Evolutionary conservation across 2,329 filamentous ascomycete species (phyloP).

Genomic region (Albifimbria verrucaria): DNA sequence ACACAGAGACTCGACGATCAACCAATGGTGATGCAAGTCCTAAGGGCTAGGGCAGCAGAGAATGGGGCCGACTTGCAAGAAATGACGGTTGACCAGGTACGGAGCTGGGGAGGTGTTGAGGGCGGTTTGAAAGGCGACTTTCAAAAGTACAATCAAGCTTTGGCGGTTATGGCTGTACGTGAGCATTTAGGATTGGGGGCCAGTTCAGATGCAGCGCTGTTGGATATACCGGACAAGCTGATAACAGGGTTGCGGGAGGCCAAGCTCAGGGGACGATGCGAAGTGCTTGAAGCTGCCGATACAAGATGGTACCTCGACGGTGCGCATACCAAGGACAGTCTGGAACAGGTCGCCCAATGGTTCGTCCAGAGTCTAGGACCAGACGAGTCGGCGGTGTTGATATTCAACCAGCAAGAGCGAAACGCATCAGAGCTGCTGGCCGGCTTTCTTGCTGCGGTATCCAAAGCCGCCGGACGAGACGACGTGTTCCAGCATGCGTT

Average conservation of each 20-base stretch:
- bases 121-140: constrained; percentile 46
- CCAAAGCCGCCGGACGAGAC: constrained; percentile 29
- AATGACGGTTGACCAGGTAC: constrained; percentile 33
- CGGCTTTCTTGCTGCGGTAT: constrained; percentile 57
- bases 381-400: constrained; percentile 47
- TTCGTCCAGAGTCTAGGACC: constrained; percentile 53
- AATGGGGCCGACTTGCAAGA: constrained; percentile 46
- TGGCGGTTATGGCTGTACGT: constrained; percentile 53
- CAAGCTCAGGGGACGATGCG: constrained; percentile 72
- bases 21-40: constrained; percentile 44
- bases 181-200: constrained; percentile 46
- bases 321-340: constrained; percentile 82
- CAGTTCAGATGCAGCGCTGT: constrained; percentile 17
- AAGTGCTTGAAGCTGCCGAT: constrained; percentile 52
- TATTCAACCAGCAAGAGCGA: constrained; percentile 93
- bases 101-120: constrained; percentile 38
- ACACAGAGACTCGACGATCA: constrained; percentile 25
- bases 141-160: constrained; percentile 56
- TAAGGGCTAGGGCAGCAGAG: constrained; percentile 57
- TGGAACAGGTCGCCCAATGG: constrained; percentile 74
- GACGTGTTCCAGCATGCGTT: constrained; percentile 67
- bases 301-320: constrained; percentile 82
- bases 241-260: constrained; percentile 63
- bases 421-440: constrained; percentile 66
- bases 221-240: constrained; percentile 42